Evolutionary conservation across 2,329 filamentous ascomycete species (phyloP).

Genomic region (Phyllosticta paracitricarpa): DNA sequence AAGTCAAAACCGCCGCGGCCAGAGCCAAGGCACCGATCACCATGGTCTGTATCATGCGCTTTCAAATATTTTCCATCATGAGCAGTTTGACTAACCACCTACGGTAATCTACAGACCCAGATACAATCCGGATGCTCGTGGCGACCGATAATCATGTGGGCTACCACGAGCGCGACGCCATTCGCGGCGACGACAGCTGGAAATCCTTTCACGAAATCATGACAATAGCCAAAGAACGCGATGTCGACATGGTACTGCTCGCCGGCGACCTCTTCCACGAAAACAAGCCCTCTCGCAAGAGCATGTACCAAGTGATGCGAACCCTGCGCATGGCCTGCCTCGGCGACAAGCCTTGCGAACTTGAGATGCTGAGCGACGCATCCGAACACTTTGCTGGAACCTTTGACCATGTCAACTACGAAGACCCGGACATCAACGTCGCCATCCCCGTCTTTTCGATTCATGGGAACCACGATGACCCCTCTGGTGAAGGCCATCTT

Average conservation of each 20-base stretch:
- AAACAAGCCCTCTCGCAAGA: conserved; percentile 91
- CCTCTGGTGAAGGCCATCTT: conserved; percentile 87
- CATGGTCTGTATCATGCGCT: background rate
- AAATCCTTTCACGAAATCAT: conserved; percentile 92
- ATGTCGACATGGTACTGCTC: conserved; percentile 96
- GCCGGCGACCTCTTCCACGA: conserved; percentile 96
- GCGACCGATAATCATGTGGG: conserved; percentile 98
- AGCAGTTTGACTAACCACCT: background rate
- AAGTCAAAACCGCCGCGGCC: background rate
- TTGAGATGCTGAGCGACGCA: conserved; percentile 90
- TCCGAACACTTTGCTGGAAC: conserved; percentile 69
- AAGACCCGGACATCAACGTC: conserved; percentile 93
- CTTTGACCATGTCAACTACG: conserved; percentile 94
- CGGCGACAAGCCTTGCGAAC: conserved; percentile 87
- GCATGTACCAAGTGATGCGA: conserved; percentile 96
- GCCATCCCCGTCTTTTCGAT: conserved; percentile 97
- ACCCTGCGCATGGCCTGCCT: conserved; percentile 87
- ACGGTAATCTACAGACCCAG: conserved; percentile 35
- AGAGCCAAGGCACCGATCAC: background rate
- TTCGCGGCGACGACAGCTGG: conserved; percentile 97
- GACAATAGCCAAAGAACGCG: conserved; percentile 71
- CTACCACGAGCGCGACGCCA: conserved; percentile 84
- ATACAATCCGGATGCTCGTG: conserved; percentile 89
- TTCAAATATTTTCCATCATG: background rate
- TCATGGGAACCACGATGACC: conserved; percentile 96